These are phyloP conservation scores for Phyllosticta citriasiana DNA, from an alignment of 2,329 filamentous ascomycete genomes.

Conservation along the genomic window DNA sequence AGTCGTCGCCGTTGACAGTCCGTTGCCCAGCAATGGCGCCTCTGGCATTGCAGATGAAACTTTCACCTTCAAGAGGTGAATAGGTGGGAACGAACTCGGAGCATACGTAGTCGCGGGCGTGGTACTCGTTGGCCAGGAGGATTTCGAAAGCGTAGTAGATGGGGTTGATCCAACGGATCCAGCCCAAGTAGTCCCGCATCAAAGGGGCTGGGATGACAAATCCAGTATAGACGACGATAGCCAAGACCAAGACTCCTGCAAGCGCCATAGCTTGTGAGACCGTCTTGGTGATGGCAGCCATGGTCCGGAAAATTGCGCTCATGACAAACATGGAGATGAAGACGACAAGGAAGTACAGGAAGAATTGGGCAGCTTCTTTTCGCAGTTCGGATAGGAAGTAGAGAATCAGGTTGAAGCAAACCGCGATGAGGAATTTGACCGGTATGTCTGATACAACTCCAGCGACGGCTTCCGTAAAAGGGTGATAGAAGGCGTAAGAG, in stretches of 20 bases:
- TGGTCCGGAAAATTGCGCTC: conserved; percentile 74
- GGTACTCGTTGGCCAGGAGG: conserved; percentile 66
- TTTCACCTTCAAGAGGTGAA: conserved; percentile 32
- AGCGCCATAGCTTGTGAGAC: conserved; percentile 47
- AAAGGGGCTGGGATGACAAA: conserved; percentile 58
- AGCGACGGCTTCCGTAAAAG: conserved; percentile 70
- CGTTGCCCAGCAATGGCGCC: conserved; percentile 30
- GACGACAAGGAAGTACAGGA: conserved; percentile 68
- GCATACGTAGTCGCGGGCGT: conserved; percentile 22
- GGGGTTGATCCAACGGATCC: conserved; percentile 60
- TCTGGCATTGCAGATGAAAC: conserved; percentile 43
- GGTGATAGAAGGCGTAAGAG: conserved; percentile 80
- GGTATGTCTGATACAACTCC: conserved; percentile 79
- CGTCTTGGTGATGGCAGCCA: conserved; percentile 63
- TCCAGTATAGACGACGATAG: conserved; percentile 56
- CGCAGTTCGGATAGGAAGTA: conserved; percentile 81
- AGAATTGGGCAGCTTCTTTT: conserved; percentile 64
- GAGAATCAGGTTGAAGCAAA: conserved; percentile 66
- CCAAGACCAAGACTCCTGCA: conserved; percentile 48
- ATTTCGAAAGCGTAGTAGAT: conserved; percentile 72
- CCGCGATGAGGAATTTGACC: conserved; percentile 60
- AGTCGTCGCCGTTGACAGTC: conserved; percentile 31
- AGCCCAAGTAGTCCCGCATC: conserved; percentile 36
- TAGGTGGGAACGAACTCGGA: conserved; percentile 30
- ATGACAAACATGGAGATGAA: conserved; percentile 55